phyloP scores from a whole-genome alignment of 257 asterid genomes.

The Catharanthus roseus region DNA sequence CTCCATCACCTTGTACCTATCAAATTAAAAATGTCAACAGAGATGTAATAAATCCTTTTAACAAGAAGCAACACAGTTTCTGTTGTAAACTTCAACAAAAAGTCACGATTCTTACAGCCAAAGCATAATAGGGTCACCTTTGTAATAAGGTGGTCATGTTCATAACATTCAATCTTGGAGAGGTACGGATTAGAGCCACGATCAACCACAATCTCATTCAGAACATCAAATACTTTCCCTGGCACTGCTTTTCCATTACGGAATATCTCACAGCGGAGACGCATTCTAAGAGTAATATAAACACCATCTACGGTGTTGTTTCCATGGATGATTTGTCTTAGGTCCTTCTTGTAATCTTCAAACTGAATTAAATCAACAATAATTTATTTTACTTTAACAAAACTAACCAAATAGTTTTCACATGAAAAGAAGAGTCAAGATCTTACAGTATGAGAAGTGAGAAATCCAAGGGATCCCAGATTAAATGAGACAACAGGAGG shows the following conservation, averaged over 20 bases:
- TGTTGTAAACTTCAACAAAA: not conserved
- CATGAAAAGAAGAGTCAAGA: constrained; percentile 21
- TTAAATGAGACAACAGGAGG: constrained; percentile 99
- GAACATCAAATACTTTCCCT: constrained; percentile 88
- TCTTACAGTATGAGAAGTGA: constrained; percentile 85
- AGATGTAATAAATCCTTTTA: not conserved
- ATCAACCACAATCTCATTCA: constrained; percentile 92
- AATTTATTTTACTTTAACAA: constrained; percentile 16
- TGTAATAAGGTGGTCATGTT: constrained; percentile 95
- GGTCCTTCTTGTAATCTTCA: constrained; percentile 68
- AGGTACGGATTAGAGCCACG: constrained; percentile 99
- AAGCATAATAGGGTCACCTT: constrained; percentile 45
- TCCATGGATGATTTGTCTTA: constrained; percentile 84
- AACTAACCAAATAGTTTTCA: not conserved
- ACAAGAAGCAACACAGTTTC: not conserved
- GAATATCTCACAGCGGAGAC: constrained; percentile 87
- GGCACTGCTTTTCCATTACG: constrained; percentile 90
- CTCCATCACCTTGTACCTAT: constrained; percentile 99
- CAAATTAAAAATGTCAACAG: not conserved
- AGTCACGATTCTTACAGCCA: not conserved
- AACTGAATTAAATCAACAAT: constrained; percentile 45
- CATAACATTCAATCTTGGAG: constrained; percentile 92
- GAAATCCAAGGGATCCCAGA: constrained; percentile 98
- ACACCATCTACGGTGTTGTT: constrained; percentile 77
- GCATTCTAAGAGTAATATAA: constrained; percentile 94